phyloP scores from a whole-genome alignment of 2,329 filamentous ascomycete species.

The Fusarium sp. region DNA sequence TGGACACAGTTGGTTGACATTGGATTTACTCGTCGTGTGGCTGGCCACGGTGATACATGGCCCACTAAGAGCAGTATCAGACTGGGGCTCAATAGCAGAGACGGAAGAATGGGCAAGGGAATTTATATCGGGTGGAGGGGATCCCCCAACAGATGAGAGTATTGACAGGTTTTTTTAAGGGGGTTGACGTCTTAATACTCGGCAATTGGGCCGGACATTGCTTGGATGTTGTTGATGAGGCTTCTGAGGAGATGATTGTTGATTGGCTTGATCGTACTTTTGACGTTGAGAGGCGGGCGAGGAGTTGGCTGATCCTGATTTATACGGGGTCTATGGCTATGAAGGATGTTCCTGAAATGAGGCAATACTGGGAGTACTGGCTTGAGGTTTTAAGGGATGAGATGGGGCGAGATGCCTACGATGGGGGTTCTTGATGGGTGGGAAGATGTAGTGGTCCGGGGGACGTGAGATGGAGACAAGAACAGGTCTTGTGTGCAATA shows the following conservation, averaged over 20 bases:
- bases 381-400: not conserved
- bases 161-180: not conserved
- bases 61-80: not conserved
- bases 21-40: constrained; percentile 8
- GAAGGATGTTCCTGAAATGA: not conserved
- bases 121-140: too few species aligned
- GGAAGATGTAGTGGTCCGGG: not conserved
- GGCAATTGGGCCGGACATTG: constrained; percentile 1
- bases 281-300: not conserved
- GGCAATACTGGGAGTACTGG: not conserved
- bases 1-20: not conserved
- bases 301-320: not conserved
- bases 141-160: not conserved
- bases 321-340: not conserved
- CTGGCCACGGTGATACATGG: not conserved
- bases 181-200: not conserved
- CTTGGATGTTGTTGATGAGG: not conserved
- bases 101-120: not conserved
- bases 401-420: not conserved
- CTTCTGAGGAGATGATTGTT: not conserved
- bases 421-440: not conserved
- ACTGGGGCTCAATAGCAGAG: not conserved
- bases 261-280: not conserved
- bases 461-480: not conserved
- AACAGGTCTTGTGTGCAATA: too few species aligned